phyloP scores from a whole-genome alignment of 2,329 filamentous ascomycete genomes.

The Xylariaceae sp. region DNA sequence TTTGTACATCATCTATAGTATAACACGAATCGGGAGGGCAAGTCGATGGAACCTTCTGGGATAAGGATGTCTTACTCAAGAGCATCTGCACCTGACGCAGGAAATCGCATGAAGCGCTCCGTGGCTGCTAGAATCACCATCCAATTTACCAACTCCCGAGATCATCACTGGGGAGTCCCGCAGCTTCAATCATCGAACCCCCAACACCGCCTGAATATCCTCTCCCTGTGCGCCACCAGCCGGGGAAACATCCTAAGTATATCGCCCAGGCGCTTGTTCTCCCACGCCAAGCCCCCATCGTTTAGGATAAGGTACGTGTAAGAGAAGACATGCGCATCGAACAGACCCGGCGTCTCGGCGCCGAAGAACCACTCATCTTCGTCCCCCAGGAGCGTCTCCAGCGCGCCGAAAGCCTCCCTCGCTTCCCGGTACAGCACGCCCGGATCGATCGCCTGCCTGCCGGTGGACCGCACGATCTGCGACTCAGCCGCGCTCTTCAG shows the following conservation, averaged over 20 bases:
- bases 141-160: too few relatives aligned
- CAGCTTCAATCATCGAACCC: constrained; percentile 6
- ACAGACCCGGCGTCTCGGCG: constrained; percentile 55
- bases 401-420: constrained; percentile 40
- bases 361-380: constrained; percentile 46
- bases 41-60: too few relatives aligned
- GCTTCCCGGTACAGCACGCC: constrained; percentile 41
- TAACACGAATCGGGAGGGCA: too few relatives aligned
- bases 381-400: constrained; percentile 40
- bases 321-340: constrained; percentile 85
- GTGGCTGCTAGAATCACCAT: too few relatives aligned
- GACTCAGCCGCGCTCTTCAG: constrained; percentile 67
- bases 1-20: constrained; percentile 3
- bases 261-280: constrained; percentile 53
- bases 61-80: too few relatives aligned
- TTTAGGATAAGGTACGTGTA: constrained; percentile 80
- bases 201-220: constrained; percentile 50
- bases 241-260: constrained; percentile 53
- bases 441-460: constrained; percentile 31
- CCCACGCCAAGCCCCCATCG: constrained; percentile 57
- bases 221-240: constrained; percentile 59
- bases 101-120: too few relatives aligned
- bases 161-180: too few relatives aligned
- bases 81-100: too few relatives aligned
- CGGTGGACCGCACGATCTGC: constrained; percentile 62